Conservation (phyloP, 2,329 filamentous ascomycete genomes). For the Colletotrichum theobromicola region DNA sequence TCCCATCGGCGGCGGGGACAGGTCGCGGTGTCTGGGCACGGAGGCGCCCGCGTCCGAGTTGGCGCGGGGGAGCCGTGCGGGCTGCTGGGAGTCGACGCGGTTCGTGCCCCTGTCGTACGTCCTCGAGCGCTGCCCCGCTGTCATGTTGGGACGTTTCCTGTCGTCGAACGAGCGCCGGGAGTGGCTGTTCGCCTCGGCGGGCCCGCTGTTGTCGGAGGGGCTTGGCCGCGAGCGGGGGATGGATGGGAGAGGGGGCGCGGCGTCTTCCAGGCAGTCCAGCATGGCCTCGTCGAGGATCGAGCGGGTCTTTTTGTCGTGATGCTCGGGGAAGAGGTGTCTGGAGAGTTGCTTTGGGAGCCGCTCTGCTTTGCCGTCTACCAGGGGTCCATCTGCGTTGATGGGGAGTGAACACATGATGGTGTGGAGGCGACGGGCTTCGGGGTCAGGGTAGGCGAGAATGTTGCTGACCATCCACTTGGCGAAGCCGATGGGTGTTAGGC, state of each 20-base stretch:
- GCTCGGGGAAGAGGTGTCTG: conserved; percentile 71
- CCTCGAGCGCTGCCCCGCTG: background rate
- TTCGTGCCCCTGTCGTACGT: background rate
- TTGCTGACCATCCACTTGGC: conserved; percentile 74
- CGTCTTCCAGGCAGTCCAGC: conserved; percentile 41
- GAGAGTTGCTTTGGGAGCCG: conserved; percentile 81
- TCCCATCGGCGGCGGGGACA: conserved; percentile 4
- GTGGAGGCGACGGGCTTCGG: conserved; percentile 73
- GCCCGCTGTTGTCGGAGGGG: background rate
- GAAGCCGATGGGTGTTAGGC: conserved; percentile 72
- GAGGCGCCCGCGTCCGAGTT: conserved; percentile 7
- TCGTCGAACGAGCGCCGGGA: background rate
- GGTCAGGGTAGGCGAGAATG: conserved; percentile 77
- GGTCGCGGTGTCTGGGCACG: background rate
- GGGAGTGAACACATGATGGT: conserved; percentile 74
- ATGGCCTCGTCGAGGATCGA: conserved; percentile 67
- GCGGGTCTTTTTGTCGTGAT: conserved; percentile 60
- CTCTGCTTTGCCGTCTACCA: conserved; percentile 67
- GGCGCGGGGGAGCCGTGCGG: background rate
- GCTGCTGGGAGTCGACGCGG: background rate
- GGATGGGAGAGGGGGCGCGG: background rate
- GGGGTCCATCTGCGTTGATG: conserved; percentile 58
- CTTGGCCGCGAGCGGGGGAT: background rate
- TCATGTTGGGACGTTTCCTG: background rate
- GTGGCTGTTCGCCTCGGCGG: background rate